Evolutionary conservation across 2,329 filamentous ascomycete genomes (phyloP).

Genomic region (Talaromyces marneffei): DNA sequence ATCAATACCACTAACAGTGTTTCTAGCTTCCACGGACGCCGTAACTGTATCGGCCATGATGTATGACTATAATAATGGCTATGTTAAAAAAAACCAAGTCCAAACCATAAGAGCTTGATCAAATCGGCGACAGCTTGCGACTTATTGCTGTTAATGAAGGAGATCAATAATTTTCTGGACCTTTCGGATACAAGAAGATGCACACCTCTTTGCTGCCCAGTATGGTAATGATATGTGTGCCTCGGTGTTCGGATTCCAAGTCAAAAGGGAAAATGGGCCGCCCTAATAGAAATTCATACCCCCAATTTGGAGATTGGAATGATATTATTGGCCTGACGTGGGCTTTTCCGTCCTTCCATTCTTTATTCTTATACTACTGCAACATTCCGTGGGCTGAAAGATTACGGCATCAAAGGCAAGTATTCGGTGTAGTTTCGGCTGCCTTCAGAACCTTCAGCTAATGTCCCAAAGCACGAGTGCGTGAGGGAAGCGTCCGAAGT

Average conservation of each 20-base stretch:
- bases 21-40: neutral
- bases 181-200: neutral
- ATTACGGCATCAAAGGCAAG: too few relatives aligned
- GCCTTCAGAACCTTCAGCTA: too few relatives aligned
- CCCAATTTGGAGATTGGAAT: neutral
- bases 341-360: neutral
- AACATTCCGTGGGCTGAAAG: too few relatives aligned
- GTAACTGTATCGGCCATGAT: neutral
- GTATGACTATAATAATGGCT: neutral
- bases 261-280: neutral
- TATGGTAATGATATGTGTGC: neutral
- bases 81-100: too few relatives aligned
- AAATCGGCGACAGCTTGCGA: neutral
- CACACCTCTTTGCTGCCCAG: neutral
- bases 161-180: neutral
- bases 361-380: too few relatives aligned
- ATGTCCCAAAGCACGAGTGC: too few relatives aligned
- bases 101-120: neutral
- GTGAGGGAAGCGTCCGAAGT: too few relatives aligned
- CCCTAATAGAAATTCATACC: neutral
- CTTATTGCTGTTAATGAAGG: neutral
- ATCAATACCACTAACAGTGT: neutral
- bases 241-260: neutral
- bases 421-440: too few relatives aligned
- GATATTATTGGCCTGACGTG: neutral